Base-by-base conservation (phyloP, 2,329 filamentous ascomycete genomes). In the Cercospora nicotianae region DNA sequence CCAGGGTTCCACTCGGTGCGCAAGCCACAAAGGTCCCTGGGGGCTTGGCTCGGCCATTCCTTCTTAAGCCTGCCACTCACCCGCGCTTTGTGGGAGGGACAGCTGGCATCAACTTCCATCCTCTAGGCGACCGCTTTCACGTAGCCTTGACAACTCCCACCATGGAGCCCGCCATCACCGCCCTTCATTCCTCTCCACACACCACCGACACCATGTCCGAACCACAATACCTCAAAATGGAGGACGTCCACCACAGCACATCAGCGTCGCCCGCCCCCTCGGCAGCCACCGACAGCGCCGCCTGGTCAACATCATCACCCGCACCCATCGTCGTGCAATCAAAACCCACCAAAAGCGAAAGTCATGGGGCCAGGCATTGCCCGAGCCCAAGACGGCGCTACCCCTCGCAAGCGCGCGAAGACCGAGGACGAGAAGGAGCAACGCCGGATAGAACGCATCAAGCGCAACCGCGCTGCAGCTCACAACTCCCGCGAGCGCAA, bases 371-470 rank as follows among this genome's bases (percentile, higher is more conserved):
- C 95, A 99, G 81, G 92, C 96, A 79, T 89, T 98, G 48, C 95
- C 95, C 18, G 92, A 96, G 78, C 95, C 95, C 53, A 98, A 97
- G 87, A 98, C 95, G 33, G 96, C 94, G 77, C 88, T 98, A 7
- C 94, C 94, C 94, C 94, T 45, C 90, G 94, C 73, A 99, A 99
- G 88, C 93, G 95, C 70, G 95, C 95, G 75, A 99, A 98, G 87
- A 99, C 95, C 2, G 94, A 96, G 76, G 95, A 97, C 77, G 95
- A 99, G 82, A 99, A 99, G 83, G 95, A 98, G 82, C 95, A 99
- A 81, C 91, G 95, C 55, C 91, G 95, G 70, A 96, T 98, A 65
- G 95, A 99, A 84, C 92, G 95, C 70, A 95, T 99, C 72, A 92
- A 98, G 75, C 91, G 95, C 55, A 99, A 99, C 79, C 92, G 95